A percentile compares a stretch with the other conserved stretches of the same genome.
phyloP scores from a whole-genome alignment of 495 filamentous ascomycete genomes.

The Aspergillus saccharolyticus region DNA sequence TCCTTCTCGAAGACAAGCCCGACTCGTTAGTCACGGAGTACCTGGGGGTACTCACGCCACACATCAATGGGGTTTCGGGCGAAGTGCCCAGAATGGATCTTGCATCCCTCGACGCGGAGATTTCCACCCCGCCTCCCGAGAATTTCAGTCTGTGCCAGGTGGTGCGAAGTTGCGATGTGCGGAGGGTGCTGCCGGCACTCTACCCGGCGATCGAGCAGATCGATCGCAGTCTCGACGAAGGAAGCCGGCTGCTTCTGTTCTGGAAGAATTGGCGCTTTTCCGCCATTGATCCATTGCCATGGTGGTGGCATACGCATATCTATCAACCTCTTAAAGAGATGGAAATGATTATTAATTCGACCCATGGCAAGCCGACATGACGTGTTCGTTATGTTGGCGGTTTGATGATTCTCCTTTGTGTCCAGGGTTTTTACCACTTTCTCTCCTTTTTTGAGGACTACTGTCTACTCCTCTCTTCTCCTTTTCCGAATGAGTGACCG shows the following conservation, averaged over 20 bases:
- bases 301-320: conserved; percentile 46
- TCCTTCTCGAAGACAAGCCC: conserved; percentile 23
- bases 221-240: conserved; percentile 5
- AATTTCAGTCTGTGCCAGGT: conserved; percentile 10
- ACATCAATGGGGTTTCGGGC: background rate
- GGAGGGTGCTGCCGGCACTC: conserved; percentile 4
- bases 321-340: conserved; percentile 33
- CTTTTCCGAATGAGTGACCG: background rate
- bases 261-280: conserved; percentile 35
- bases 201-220: conserved; percentile 14
- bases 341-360: conserved; percentile 24
- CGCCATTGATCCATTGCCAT: conserved; percentile 35
- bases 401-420: background rate
- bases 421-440: background rate
- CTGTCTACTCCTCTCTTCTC: background rate
- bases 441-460: background rate
- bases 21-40: conserved; percentile 29
- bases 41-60: conserved; percentile 28
- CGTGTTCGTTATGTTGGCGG: background rate
- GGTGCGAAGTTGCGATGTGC: conserved; percentile 4
- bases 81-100: background rate
- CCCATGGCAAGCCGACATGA: conserved; percentile 10
- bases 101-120: background rate
- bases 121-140: background rate
- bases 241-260: conserved; percentile 21